phyloP scores from a whole-genome alignment of 768 basidiomycete species.

The Kockovaella imperatae region DNA sequence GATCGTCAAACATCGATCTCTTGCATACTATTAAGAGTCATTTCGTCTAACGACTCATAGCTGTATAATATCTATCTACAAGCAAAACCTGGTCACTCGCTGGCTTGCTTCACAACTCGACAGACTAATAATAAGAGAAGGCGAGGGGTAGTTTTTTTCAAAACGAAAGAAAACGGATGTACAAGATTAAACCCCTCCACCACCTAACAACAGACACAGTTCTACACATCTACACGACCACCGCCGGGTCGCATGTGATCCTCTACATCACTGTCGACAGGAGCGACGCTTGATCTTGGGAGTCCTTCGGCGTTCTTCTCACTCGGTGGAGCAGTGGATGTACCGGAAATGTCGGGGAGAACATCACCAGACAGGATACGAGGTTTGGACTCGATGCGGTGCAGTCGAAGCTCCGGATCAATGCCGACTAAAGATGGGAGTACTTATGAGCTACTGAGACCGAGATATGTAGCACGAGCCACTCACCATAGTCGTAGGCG shows the following conservation, averaged over 20 bases:
- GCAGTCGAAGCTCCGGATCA: conserved; percentile 51
- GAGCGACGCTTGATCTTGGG: no score
- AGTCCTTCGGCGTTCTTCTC: no score
- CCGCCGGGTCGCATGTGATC: conserved; percentile 28
- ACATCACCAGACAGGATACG: conserved; percentile 21
- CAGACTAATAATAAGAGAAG: no score
- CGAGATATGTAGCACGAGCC: background rate
- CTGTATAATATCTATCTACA: no score
- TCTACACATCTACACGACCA: conserved; percentile 32
- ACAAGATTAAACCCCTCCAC: background rate
- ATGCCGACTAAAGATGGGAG: conserved; percentile 52
- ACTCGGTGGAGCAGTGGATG: conserved; percentile 3
- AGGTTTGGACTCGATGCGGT: conserved; percentile 35
- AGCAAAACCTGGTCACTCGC: no score
- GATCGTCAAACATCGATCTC: no score
- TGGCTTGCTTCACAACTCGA: no score
- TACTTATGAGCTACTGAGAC: background rate
- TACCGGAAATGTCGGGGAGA: conserved; percentile 7
- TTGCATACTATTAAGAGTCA: no score
- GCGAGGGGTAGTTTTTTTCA: no score
- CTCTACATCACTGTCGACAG: conserved; percentile 7
- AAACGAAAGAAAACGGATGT: background rate
- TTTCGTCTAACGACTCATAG: no score
- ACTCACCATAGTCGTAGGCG: conserved; percentile 61
- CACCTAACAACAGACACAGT: no score